phyloP scores from a whole-genome alignment of 2,329 filamentous ascomycete genomes.

The Aspergillus felis region DNA sequence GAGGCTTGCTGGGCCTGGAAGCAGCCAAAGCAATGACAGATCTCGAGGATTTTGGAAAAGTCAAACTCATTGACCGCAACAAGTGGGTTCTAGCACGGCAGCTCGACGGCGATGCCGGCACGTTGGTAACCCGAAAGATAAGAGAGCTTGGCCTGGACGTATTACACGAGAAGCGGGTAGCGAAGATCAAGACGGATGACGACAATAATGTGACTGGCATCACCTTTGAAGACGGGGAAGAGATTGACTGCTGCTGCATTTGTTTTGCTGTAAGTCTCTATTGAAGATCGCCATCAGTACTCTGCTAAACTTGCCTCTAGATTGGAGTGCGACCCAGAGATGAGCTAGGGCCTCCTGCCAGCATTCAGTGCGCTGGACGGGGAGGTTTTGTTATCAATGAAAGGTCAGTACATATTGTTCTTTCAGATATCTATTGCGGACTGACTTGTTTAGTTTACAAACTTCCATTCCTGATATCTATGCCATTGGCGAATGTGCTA shows the following conservation, averaged over 20 bases:
- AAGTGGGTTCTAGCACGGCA: slow-evolving; percentile 79
- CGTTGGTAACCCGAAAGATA: slow-evolving; percentile 78
- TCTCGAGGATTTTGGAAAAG: slow-evolving; percentile 66
- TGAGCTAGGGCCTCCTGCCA: slow-evolving; percentile 65
- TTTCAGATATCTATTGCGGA: neutral
- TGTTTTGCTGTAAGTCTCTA: slow-evolving; percentile 65
- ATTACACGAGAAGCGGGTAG: slow-evolving; percentile 70
- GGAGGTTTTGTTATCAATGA: slow-evolving; percentile 64
- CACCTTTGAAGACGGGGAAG: slow-evolving; percentile 74
- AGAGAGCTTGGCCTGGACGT: slow-evolving; percentile 74
- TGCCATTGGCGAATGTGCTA: slow-evolving; percentile 86
- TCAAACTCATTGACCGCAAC: slow-evolving; percentile 78
- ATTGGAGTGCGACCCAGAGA: slow-evolving; percentile 81
- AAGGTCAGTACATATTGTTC: slow-evolving; percentile 13
- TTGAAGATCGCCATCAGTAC: neutral
- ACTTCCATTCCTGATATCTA: slow-evolving; percentile 73
- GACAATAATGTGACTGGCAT: slow-evolving; percentile 68
- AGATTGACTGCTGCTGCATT: slow-evolving; percentile 72
- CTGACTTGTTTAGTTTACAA: slow-evolving; percentile 43
- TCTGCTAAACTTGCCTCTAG: slow-evolving; percentile 23
- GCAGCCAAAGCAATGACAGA: slow-evolving; percentile 92
- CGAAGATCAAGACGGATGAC: slow-evolving; percentile 64
- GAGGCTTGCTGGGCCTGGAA: slow-evolving; percentile 79
- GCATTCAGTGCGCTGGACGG: slow-evolving; percentile 67
- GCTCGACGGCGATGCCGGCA: slow-evolving; percentile 74